These are phyloP conservation scores for Syzygium malaccense DNA, from an alignment of 441 rosid genomes.

Conservation along the genomic window DNA sequence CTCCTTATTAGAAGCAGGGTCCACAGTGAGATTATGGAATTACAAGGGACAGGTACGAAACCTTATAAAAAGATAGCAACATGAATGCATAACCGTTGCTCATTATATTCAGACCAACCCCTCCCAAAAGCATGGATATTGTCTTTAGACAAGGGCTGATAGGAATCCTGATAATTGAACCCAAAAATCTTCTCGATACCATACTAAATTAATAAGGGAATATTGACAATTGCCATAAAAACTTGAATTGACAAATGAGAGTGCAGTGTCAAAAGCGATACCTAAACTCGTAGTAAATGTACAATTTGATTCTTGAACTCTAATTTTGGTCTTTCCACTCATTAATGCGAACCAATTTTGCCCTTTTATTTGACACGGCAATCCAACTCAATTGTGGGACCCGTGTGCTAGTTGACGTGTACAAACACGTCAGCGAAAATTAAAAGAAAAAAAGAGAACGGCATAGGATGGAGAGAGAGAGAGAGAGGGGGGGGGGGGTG, in stretches of 20 bases:
- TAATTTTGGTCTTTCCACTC: too few species aligned
- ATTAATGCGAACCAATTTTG: too few species aligned
- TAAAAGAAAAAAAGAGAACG: too few species aligned
- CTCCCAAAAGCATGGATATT: neutral
- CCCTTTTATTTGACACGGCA: too few species aligned
- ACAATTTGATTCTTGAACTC: too few species aligned
- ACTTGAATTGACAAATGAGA: neutral
- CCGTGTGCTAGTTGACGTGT: too few species aligned
- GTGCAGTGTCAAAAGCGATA: neutral
- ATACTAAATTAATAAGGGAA: neutral
- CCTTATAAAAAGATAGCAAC: neutral
- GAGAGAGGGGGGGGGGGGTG: too few species aligned
- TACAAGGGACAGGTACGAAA: neutral
- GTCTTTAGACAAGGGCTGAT: neutral
- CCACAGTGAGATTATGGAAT: neutral
- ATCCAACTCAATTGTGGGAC: too few species aligned
- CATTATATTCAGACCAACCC: neutral
- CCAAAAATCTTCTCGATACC: neutral
- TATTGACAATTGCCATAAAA: neutral
- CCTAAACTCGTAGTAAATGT: too few species aligned
- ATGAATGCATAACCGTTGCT: neutral
- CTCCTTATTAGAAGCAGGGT: neutral
- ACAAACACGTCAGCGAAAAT: too few species aligned
- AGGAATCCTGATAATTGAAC: neutral
- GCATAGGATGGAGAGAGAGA: too few species aligned